Base-by-base conservation (phyloP, 2,329 filamentous ascomycete genomes). In the Exophiala alcalophila region DNA sequence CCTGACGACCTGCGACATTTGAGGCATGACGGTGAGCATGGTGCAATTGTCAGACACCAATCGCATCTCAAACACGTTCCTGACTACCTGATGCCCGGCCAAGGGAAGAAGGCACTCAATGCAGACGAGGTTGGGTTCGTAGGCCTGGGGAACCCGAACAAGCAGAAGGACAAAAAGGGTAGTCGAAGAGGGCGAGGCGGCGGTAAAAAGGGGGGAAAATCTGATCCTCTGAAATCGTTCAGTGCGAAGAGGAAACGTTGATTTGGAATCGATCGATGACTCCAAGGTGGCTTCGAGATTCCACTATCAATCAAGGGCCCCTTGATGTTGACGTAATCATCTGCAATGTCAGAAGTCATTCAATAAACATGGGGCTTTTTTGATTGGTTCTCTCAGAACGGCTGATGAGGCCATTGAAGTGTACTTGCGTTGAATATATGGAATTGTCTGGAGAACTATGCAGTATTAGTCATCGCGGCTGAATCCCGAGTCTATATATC, bases 51-150 rank as follows among this genome's bases (percentile, higher is more conserved):
- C 10, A 74, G 86, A 46, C 81, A 89, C 31, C 90, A 97, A 66
- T 78, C 85, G 5, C 92, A 98, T 70, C 71, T 98, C 53, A 94
- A 88, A 67, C 87, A 96, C 63, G 86, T 98, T 1, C 92, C 92
- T 0, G 90, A 96, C 32, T 98, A 98, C 62, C 69, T 98, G 37
- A 71, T 98, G 57, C 92, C 92, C 69, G 76, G 65, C 60, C 89
- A 78, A 60, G 83, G 83, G 28, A 84, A 80, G 63, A 83, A 84
- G 58, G 81, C 76, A 0, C 67, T 87, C 39, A 77, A 76, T 23
- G 69, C 74, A 10, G 76, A 78, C 18, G 76, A 86, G 44, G 73
- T 89, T 40, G 87, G 87, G 2, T 92, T 88, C 58, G 87, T 95
- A 23, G 80, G 84, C 0, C 71, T 81, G 47, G 67, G 66, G 47